These are phyloP conservation scores for Otatea glauca DNA, from an alignment of 176 grass and related monocot species.

Conservation along the genomic window DNA sequence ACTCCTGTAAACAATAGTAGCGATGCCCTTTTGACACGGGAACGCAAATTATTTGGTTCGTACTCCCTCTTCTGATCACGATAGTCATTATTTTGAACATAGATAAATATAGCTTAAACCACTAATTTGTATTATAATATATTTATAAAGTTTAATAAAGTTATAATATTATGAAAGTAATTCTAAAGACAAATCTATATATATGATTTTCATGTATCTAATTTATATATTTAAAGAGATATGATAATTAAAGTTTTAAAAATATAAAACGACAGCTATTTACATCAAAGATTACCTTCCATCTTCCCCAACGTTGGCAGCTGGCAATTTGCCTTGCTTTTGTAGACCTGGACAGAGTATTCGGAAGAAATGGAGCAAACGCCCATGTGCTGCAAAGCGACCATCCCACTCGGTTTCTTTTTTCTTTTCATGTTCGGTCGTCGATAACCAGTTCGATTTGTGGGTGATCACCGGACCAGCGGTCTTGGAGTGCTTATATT, in stretches of 20 bases:
- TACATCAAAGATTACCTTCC: not conserved
- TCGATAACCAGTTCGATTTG: not conserved
- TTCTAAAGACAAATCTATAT: no score
- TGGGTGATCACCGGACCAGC: not conserved
- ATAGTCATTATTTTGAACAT: no score
- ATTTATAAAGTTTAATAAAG: no score
- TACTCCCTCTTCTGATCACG: not conserved
- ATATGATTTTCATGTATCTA: no score
- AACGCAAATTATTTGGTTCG: not conserved
- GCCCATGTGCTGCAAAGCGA: not conserved
- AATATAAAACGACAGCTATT: no score
- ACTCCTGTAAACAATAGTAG: not conserved
- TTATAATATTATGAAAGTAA: no score
- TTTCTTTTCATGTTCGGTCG: not conserved
- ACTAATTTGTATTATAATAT: no score
- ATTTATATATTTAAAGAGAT: no score
- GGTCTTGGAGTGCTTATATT: not conserved
- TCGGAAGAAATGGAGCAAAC: not conserved
- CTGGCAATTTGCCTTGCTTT: not conserved
- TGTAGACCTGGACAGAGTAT: conserved; percentile 7
- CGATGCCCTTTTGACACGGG: not conserved
- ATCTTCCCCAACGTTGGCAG: not conserved
- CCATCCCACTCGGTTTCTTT: not conserved
- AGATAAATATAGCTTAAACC: no score
- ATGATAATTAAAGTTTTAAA: no score